These are phyloP conservation scores for Blastocystis sp. DNA, from an alignment of 352 stramenopile genomes.

Conservation along the genomic window DNA sequence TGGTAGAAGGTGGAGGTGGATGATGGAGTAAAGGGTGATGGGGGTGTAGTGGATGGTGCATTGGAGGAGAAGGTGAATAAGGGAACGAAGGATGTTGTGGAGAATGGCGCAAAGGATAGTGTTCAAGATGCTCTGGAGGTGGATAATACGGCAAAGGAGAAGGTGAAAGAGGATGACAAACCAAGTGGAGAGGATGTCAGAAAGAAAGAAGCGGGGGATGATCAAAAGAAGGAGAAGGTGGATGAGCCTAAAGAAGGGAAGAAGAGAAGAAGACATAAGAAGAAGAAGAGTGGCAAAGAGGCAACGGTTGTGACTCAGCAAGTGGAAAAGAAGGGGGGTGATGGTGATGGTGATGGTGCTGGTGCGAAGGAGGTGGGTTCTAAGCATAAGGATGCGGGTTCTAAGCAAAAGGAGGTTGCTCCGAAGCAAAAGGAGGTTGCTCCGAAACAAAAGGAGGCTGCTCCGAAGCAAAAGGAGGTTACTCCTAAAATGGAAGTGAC, in stretches of 20 bases:
- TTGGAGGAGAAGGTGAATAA: not conserved
- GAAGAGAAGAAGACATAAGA: not conserved
- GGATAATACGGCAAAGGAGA: not conserved
- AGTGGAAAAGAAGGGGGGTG: no score
- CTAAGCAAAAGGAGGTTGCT: no score
- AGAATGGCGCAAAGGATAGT: not conserved
- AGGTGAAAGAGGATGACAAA: not conserved
- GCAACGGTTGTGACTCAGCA: no score
- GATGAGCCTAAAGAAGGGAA: not conserved
- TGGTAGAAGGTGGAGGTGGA: not conserved
- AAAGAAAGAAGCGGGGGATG: not conserved
- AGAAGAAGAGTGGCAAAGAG: not conserved
- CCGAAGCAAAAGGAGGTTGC: no score
- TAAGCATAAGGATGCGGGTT: no score
- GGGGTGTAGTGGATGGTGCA: no score
- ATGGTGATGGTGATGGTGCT: no score
- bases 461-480: no score
- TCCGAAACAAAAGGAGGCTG: no score
- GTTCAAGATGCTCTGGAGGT: not conserved
- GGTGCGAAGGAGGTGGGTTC: no score
- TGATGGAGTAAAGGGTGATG: not conserved
- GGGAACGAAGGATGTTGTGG: not conserved
- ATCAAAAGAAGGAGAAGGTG: not conserved
- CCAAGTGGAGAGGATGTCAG: no score
- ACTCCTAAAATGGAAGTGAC: no score